These are phyloP conservation scores for Cercospora sesami DNA, from an alignment of 2,329 filamentous ascomycete species.

Conservation along the genomic window DNA sequence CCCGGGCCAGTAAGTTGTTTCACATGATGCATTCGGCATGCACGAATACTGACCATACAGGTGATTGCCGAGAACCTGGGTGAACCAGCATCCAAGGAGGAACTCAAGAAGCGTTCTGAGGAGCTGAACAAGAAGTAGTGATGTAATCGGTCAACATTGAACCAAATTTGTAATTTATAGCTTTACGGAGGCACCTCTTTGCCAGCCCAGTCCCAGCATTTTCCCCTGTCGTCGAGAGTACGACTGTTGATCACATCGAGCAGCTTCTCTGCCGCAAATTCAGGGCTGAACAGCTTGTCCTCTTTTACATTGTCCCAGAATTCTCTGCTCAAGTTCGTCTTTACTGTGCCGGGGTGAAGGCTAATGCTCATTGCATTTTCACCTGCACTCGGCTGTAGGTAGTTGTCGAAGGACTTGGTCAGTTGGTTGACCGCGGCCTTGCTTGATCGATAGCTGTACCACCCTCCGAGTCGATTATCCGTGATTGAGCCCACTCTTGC, in stretches of 20 bases:
- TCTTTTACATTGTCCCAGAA: slow-evolving; percentile 68
- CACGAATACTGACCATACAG: background rate
- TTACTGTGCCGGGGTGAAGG: slow-evolving; percentile 79
- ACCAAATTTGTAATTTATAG: background rate
- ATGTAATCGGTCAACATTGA: background rate
- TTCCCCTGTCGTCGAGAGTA: slow-evolving; percentile 56
- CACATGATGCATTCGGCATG: background rate
- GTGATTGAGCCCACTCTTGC: slow-evolving; percentile 73
- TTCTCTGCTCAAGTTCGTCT: slow-evolving; percentile 68
- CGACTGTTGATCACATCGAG: slow-evolving; percentile 57
- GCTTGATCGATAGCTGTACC: slow-evolving; percentile 77
- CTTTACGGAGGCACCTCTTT: slow-evolving; percentile 60
- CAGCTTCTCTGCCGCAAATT: slow-evolving; percentile 66
- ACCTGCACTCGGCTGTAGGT: slow-evolving; percentile 58
- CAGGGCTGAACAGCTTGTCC: slow-evolving; percentile 65
- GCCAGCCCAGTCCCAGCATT: slow-evolving; percentile 69
- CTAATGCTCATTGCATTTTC: slow-evolving; percentile 66
- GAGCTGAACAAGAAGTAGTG: slow-evolving; percentile 50
- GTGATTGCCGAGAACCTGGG: slow-evolving; percentile 46
- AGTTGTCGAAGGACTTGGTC: slow-evolving; percentile 69
- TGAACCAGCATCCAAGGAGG: slow-evolving; percentile 50
- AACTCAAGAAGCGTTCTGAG: slow-evolving; percentile 51
- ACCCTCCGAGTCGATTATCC: slow-evolving; percentile 73
- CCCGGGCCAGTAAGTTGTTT: slow-evolving; percentile 43
- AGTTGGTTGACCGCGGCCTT: slow-evolving; percentile 74